These are phyloP conservation scores for Lactifluus pinguis DNA, from an alignment of 768 basidiomycete genomes.

Conservation along the genomic window DNA sequence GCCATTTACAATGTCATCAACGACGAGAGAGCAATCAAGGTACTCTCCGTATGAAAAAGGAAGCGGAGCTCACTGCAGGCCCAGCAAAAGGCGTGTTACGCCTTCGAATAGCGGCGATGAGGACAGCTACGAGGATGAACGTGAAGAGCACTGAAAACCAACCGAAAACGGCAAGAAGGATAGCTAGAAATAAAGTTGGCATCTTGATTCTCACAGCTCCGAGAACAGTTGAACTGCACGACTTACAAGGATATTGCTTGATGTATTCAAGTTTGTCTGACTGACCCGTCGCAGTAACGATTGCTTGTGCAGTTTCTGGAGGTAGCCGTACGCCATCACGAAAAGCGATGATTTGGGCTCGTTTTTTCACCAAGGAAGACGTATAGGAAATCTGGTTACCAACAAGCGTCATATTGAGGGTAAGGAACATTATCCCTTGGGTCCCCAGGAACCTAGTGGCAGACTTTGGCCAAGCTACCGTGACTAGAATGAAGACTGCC, in stretches of 20 bases:
- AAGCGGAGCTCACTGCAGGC: no score
- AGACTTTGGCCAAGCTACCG: conserved; percentile 19
- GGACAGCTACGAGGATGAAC: not conserved
- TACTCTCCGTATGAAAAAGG: no score
- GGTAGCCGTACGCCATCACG: conserved; percentile 33
- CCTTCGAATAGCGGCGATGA: conserved; percentile 3
- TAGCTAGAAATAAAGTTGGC: not conserved
- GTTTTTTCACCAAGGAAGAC: conserved; percentile 36
- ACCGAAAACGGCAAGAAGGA: conserved; percentile 13
- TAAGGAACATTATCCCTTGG: conserved; percentile 33
- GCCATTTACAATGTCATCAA: no score
- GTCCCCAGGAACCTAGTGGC: conserved; percentile 11
- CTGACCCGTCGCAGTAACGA: conserved; percentile 14
- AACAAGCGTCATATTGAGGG: conserved; percentile 40
- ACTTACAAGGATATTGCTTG: conserved; percentile 4
- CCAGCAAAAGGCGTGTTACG: no score
- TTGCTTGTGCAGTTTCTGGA: conserved; percentile 27
- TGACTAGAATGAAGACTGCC: conserved; percentile 24
- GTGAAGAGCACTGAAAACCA: conserved; percentile 9
- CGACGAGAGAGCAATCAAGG: no score
- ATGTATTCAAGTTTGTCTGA: no score
- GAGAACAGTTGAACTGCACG: not conserved
- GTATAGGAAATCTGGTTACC: conserved; percentile 40
- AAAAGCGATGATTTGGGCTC: conserved; percentile 35
- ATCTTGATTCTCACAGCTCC: no score